These are phyloP conservation scores for Rutstroemia sp. DNA, from an alignment of 2,329 filamentous ascomycete genomes.

Conservation along the genomic window DNA sequence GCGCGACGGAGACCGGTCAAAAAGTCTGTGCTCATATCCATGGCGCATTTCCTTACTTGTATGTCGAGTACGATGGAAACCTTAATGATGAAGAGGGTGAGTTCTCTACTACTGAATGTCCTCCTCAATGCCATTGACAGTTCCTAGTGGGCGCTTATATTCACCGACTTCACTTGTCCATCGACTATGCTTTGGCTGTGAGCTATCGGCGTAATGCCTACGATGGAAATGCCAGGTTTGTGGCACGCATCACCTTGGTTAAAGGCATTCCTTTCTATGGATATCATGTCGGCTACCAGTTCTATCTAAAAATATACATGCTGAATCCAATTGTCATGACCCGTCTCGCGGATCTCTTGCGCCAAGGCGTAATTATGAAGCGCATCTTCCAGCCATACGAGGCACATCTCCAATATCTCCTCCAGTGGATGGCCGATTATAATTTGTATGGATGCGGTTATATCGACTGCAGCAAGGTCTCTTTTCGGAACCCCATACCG, in stretches of 20 bases:
- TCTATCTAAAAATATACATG: slow-evolving; percentile 92
- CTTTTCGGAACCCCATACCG: slow-evolving; percentile 72
- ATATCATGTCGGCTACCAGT: slow-evolving; percentile 84
- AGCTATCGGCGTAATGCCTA: slow-evolving; percentile 74
- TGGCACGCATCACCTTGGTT: slow-evolving; percentile 83
- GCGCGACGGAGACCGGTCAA: slow-evolving; percentile 87
- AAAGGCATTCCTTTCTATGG: slow-evolving; percentile 96
- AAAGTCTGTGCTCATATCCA: slow-evolving; percentile 95
- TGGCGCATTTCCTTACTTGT: slow-evolving; percentile 93
- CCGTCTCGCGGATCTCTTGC: slow-evolving; percentile 77
- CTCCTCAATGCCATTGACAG: slow-evolving; percentile 10
- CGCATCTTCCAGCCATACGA: slow-evolving; percentile 85
- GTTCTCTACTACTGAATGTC: slow-evolving; percentile 20
- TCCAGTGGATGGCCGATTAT: slow-evolving; percentile 98
- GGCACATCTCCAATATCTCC: slow-evolving; percentile 82
- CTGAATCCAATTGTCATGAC: slow-evolving; percentile 82
- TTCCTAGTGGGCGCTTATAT: slow-evolving; percentile 65
- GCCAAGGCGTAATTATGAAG: slow-evolving; percentile 82
- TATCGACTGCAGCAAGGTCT: slow-evolving; percentile 62
- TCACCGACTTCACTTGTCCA: slow-evolving; percentile 70
- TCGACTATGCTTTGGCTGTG: slow-evolving; percentile 82
- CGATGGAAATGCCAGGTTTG: slow-evolving; percentile 62
- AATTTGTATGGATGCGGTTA: slow-evolving; percentile 93
- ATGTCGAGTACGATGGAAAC: slow-evolving; percentile 72
- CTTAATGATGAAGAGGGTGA: slow-evolving; percentile 60